Conservation (phyloP, 2,329 filamentous ascomycete genomes). For the Fusarium robinianum region DNA sequence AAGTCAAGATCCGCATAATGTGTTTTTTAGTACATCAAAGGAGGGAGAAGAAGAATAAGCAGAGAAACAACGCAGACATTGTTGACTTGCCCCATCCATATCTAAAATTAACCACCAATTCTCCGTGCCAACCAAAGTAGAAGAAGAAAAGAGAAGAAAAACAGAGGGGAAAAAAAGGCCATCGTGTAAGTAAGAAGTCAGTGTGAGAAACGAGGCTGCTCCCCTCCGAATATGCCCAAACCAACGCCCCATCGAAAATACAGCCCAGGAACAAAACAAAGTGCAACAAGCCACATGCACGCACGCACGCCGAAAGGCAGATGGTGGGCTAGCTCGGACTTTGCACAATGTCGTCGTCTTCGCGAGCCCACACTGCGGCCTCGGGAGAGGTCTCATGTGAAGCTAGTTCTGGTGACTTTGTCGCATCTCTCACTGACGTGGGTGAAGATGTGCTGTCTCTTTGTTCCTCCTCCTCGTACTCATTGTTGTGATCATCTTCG, state of each 20-base stretch:
- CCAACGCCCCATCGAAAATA: conserved; percentile 32
- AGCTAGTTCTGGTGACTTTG: conserved; percentile 35
- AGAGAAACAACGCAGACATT: no score
- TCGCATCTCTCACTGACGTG: conserved; percentile 16
- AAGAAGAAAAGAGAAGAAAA: no score
- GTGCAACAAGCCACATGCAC: neutral
- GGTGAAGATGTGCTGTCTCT: conserved; percentile 23
- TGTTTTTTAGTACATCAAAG: conserved; percentile 33
- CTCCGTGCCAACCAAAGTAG: no score
- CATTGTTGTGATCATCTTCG: neutral
- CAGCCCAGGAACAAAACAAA: conserved; percentile 2
- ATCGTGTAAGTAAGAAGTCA: no score
- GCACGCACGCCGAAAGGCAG: no score
- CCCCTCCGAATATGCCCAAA: no score
- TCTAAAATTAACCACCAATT: no score
- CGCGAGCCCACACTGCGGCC: conserved; percentile 28
- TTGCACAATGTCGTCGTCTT: conserved; percentile 17
- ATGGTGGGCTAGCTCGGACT: conserved; percentile 12
- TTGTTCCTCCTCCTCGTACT: conserved; percentile 20
- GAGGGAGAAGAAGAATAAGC: no score
- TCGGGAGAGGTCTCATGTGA: conserved; percentile 39
- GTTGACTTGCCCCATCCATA: no score
- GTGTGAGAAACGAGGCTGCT: no score
- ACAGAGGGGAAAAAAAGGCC: no score
- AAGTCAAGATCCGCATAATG: conserved; percentile 29